Conservation (phyloP, 192 early-diverging fungal species). For the Endogone sp. region DNA sequence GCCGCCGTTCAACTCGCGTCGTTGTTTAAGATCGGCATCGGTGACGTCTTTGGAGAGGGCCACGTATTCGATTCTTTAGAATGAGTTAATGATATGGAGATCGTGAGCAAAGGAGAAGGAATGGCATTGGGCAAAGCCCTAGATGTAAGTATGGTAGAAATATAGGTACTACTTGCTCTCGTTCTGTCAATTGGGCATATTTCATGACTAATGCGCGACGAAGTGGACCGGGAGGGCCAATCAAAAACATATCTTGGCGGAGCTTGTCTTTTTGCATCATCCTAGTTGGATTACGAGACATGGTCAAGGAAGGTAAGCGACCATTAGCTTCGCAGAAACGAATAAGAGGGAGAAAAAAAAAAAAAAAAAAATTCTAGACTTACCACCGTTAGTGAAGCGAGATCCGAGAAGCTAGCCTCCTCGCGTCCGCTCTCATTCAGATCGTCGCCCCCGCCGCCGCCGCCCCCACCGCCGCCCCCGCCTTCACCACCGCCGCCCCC, state of each 20-base stretch:
- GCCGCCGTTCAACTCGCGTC: constrained; percentile 63
- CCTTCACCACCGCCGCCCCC: constrained; percentile 38
- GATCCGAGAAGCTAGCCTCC: constrained; percentile 55
- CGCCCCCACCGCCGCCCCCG: constrained; percentile 40
- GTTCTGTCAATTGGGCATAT: constrained; percentile 64
- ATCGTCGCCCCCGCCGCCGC: constrained; percentile 23
- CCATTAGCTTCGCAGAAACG: too few relatives aligned
- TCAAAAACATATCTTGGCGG: constrained; percentile 78
- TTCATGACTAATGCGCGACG: constrained; percentile 63
- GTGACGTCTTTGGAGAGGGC: constrained; percentile 70
- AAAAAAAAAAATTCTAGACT: constrained; percentile 10
- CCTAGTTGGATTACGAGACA: constrained; percentile 34
- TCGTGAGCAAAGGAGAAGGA: neutral
- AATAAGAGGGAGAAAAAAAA: too few relatives aligned
- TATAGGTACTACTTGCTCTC: constrained; percentile 24
- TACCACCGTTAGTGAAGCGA: constrained; percentile 48
- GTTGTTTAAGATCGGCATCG: constrained; percentile 78
- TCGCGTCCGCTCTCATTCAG: constrained; percentile 44
- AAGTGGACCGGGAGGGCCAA: constrained; percentile 69
- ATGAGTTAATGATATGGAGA: too few relatives aligned
- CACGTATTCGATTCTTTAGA: constrained; percentile 63
- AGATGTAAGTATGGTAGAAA: neutral
- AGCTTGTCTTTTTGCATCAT: constrained; percentile 80
- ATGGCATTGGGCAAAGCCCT: neutral
- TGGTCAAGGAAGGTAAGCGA: neutral